These are phyloP conservation scores for Flammula alnicola DNA, from an alignment of 1,284 basidiomycete genomes.

Conservation along the genomic window DNA sequence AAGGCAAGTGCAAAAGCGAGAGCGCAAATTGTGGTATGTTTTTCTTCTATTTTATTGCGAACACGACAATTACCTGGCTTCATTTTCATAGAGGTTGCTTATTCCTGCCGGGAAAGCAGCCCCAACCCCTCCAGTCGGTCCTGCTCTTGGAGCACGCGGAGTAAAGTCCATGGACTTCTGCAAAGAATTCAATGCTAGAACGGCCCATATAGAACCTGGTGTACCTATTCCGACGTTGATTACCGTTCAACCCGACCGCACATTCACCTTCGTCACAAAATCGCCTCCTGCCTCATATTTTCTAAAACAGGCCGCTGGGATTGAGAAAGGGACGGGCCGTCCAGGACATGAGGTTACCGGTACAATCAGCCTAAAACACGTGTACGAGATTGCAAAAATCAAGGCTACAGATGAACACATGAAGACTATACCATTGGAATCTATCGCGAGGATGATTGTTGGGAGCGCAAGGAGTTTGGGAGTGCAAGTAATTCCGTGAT, in stretches of 20 bases:
- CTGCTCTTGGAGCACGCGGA: slow-evolving; percentile 95
- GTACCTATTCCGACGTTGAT: slow-evolving; percentile 91
- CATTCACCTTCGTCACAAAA: slow-evolving; percentile 92
- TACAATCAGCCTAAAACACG: slow-evolving; percentile 92
- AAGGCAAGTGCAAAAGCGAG: slow-evolving; percentile 56
- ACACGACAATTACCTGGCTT: too few relatives aligned
- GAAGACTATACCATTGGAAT: slow-evolving; percentile 83
- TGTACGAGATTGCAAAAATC: slow-evolving; percentile 99
- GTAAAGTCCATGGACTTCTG: slow-evolving; percentile 99
- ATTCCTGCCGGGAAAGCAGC: slow-evolving; percentile 95
- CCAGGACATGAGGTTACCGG: slow-evolving; percentile 79
- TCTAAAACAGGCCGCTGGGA: slow-evolving; percentile 89
- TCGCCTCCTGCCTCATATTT: slow-evolving; percentile 93
- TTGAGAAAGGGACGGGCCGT: slow-evolving; percentile 88
- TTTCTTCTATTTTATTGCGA: slow-evolving; percentile 13
- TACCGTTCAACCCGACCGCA: slow-evolving; percentile 92
- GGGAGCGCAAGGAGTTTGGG: slow-evolving; percentile 88
- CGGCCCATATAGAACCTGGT: slow-evolving; percentile 86
- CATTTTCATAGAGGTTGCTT: slow-evolving; percentile 74
- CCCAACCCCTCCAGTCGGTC: slow-evolving; percentile 95
- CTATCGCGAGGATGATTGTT: slow-evolving; percentile 85
- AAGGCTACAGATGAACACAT: slow-evolving; percentile 91
- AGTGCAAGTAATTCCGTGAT: slow-evolving; percentile 84
- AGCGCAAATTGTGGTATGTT: slow-evolving; percentile 68
- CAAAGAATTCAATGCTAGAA: slow-evolving; percentile 95